phyloP scores from a whole-genome alignment of 139 green algal genomes.

The Eudorina sp. region DNA sequence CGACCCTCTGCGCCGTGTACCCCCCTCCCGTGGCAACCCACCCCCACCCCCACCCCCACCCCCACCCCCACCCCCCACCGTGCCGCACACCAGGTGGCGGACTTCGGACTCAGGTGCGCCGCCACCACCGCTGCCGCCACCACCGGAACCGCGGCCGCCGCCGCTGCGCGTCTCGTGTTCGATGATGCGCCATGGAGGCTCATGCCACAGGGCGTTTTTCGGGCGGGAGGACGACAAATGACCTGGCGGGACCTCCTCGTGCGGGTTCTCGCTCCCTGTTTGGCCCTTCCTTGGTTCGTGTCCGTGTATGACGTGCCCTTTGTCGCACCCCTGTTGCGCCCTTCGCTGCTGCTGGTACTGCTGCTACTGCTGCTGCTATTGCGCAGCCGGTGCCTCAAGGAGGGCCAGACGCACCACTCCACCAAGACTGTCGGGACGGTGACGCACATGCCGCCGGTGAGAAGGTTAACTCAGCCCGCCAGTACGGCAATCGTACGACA shows the following conservation, averaged over 20 bases:
- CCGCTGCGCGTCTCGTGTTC: too few species aligned
- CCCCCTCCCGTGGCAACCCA: not conserved
- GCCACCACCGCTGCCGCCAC: too few species aligned
- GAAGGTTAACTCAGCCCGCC: not conserved
- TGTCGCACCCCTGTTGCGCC: not conserved
- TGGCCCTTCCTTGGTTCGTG: too few species aligned
- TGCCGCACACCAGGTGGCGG: conserved; percentile 11
- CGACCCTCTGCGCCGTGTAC: too few species aligned
- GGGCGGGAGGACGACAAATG: too few species aligned
- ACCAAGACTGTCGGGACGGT: conserved; percentile 58
- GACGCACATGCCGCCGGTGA: conserved; percentile 51
- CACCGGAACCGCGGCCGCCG: too few species aligned
- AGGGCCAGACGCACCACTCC: conserved; percentile 54
- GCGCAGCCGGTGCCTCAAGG: conserved; percentile 39
- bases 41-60: not conserved
- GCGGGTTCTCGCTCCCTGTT: too few species aligned
- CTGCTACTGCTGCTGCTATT: not conserved
- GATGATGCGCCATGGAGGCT: too few species aligned
- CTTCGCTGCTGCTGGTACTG: not conserved
- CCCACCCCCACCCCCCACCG: not conserved
- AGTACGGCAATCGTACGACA: too few species aligned
- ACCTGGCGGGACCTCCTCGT: too few species aligned
- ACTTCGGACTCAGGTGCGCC: conserved; percentile 38
- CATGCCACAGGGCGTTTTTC: too few species aligned
- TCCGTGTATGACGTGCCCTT: too few species aligned